phyloP scores from a whole-genome alignment of 495 filamentous ascomycete species.

The Neurospora sp. region DNA sequence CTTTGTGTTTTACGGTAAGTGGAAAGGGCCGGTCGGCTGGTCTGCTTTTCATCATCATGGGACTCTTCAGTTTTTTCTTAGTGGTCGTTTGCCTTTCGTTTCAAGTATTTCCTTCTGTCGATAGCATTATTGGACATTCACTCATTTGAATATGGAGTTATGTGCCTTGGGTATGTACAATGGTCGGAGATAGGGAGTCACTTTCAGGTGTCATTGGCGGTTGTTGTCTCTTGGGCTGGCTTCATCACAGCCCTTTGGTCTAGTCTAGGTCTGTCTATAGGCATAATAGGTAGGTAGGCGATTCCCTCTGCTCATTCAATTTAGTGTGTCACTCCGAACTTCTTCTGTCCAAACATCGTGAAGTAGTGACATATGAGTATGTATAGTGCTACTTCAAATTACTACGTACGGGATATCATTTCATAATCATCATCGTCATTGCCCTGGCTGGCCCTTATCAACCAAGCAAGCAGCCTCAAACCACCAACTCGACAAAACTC shows the following conservation, averaged over 20 bases:
- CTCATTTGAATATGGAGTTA: not conserved
- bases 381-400: not conserved
- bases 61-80: not conserved
- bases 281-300: not conserved
- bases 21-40: not conserved
- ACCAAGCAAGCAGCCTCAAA: not conserved
- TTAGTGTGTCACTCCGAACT: not conserved
- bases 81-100: not conserved
- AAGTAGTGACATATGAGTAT: not conserved
- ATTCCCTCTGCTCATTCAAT: not conserved
- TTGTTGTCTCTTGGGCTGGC: not conserved
- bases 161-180: not conserved
- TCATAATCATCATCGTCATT: not conserved
- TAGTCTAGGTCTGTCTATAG: not conserved
- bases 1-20: not conserved
- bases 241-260: not conserved
- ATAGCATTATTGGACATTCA: not conserved
- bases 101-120: not conserved
- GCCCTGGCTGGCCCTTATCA: not conserved
- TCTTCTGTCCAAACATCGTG: not conserved
- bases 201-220: not conserved
- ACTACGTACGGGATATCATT: not conserved
- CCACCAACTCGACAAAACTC: not conserved
- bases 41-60: not conserved
- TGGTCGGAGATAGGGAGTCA: not conserved